A percentile compares a stretch with the other conserved stretches of the same genome.
phyloP scores from a whole-genome alignment of 1,284 basidiomycete species.

The Cryptococcus jaspeensis region DNA sequence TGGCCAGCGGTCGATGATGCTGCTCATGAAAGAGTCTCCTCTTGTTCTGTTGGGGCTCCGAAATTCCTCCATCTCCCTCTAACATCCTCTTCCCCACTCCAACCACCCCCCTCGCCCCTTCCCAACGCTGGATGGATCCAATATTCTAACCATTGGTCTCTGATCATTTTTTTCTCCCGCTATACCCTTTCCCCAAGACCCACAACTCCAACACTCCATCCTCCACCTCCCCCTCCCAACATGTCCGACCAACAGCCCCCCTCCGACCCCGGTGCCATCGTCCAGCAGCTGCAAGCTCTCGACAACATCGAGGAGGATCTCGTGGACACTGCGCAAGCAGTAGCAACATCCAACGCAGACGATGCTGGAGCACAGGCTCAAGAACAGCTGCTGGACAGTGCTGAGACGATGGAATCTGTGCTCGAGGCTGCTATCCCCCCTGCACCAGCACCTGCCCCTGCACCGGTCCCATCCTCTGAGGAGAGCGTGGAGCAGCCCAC shows the following conservation, averaged over 20 bases:
- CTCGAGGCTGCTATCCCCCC: slow-evolving; percentile 20
- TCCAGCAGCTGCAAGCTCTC: slow-evolving; percentile 30
- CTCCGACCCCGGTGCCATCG: slow-evolving; percentile 18
- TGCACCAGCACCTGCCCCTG: background rate
- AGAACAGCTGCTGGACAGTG: slow-evolving; percentile 16
- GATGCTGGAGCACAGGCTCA: slow-evolving; percentile 4
- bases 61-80: no score
- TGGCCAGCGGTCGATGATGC: no score
- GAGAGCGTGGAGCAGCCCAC: background rate
- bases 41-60: no score
- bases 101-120: no score
- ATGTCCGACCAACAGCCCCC: slow-evolving; percentile 1
- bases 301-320: slow-evolving; percentile 37
- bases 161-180: background rate
- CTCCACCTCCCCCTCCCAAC: slow-evolving; percentile 56
- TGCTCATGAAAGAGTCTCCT: no score
- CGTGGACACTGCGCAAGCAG: slow-evolving; percentile 27
- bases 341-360: background rate
- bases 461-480: background rate
- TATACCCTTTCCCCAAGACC: background rate
- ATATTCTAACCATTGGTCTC: slow-evolving; percentile 5
- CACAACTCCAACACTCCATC: slow-evolving; percentile 63
- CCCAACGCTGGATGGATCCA: no score
- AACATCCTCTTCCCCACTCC: no score
- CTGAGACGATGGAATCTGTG: slow-evolving; percentile 23